Base-by-base conservation (phyloP, 2,329 filamentous ascomycete genomes). In the Reticulascus tulasneorum region DNA sequence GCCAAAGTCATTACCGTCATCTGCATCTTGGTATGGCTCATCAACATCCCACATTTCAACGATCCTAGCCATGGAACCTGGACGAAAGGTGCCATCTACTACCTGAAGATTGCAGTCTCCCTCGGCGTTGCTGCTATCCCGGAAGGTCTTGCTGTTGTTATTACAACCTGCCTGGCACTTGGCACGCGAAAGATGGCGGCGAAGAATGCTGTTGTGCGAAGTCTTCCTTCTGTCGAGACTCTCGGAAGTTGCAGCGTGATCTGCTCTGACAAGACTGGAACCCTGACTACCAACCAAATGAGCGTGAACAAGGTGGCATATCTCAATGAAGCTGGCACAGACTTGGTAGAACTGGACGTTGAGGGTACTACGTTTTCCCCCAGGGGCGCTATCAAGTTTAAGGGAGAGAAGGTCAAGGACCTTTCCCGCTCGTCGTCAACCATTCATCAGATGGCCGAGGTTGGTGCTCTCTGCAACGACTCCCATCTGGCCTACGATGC, bases 1-100 rank as follows among this genome's bases (percentile, higher is more conserved):
- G 94, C 94, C 52, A 98, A 97, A 73, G 93, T 97, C 44, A 98
- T 98, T 49, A 97, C 91, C 7, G 84, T 90, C 44, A 98, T 98
- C 55, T 98, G 94, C 63, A 72, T 97, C 47, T 70, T 95, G 38
- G 93, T 98, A 52, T 98, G 93, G 93, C 72, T 97, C 42, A 98
- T 98, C 74, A 98, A 98, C 68, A 87, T 97, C 50, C 84, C 87
- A 54, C 88, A 98, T 69, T 98, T 98, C 73, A 93, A 80, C 56
- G 93, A 98, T 55, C 88, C 90, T 19, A 84, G 86, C 47, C 91
- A 96, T 52, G 93, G 93, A 52, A 85, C 80, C 62, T 96, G 89
- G 83, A 78, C 87, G 46, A 98, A 97, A 71, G 93, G 93, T 42
- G 93, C 93, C 41, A 97, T 98, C 55, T 98, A 98, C 75, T 98